These are phyloP conservation scores for Phytophthora capsici DNA, from an alignment of 352 stramenopile species.

Conservation along the genomic window DNA sequence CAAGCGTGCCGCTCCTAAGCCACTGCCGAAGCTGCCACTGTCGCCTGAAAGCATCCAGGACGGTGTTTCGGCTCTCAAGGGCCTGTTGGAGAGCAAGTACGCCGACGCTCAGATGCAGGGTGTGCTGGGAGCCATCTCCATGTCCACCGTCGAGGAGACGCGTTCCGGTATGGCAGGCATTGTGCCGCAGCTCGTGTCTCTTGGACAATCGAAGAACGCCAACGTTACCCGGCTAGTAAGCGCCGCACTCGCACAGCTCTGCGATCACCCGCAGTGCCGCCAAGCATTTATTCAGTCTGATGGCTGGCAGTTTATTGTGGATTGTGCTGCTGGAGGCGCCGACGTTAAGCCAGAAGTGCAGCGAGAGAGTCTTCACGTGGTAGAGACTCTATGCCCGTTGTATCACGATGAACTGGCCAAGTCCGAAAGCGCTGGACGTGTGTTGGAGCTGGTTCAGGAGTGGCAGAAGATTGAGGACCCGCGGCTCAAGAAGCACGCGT, in stretches of 20 bases:
- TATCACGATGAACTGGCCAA: constrained; percentile 86
- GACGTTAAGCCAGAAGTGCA: constrained; percentile 77
- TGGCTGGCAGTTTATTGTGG: constrained; percentile 86
- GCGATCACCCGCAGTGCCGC: constrained; percentile 85
- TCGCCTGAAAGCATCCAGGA: constrained; percentile 58
- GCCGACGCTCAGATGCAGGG: constrained; percentile 83
- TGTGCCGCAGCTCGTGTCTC: constrained; percentile 69
- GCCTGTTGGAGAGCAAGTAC: constrained; percentile 80
- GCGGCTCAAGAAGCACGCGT: constrained; percentile 87
- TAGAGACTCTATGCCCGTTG: constrained; percentile 84
- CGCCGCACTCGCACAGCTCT: constrained; percentile 78
- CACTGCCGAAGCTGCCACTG: constrained; percentile 56
- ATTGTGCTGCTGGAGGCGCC: constrained; percentile 68
- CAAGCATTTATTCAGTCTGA: constrained; percentile 83
- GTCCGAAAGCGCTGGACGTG: constrained; percentile 56
- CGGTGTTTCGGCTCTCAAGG: constrained; percentile 66
- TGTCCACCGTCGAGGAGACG: constrained; percentile 67
- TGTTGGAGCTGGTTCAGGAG: constrained; percentile 72
- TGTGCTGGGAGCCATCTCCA: constrained; percentile 80
- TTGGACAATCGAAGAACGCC: constrained; percentile 69
- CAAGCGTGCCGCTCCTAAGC: constrained; percentile 76
- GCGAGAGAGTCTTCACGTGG: constrained; percentile 85
- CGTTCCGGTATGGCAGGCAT: constrained; percentile 68
- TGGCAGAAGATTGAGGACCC: constrained; percentile 88
- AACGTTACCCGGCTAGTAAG: constrained; percentile 71